These are phyloP conservation scores for Boletales sp. DNA, from an alignment of 768 basidiomycete genomes.

Conservation along the genomic window DNA sequence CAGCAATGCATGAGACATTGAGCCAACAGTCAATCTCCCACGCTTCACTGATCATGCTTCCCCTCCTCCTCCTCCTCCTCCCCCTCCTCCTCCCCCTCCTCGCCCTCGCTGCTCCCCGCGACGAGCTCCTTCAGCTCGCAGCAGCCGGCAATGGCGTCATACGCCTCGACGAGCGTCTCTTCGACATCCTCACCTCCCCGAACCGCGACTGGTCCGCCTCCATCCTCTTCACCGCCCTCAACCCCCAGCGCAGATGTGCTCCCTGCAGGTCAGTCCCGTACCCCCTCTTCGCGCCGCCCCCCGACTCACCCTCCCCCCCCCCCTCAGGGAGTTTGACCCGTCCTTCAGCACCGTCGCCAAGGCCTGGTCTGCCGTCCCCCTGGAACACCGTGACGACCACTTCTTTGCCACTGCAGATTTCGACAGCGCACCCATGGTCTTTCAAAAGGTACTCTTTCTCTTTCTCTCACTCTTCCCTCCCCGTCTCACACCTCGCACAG, in stretches of 20 bases:
- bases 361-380: slow-evolving; percentile 68
- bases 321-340: slow-evolving; percentile 76
- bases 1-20: slow-evolving; percentile 77
- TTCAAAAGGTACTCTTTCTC: slow-evolving; percentile 62
- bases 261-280: slow-evolving; percentile 78
- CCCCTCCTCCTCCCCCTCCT: slow-evolving; percentile 31
- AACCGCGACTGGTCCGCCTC: slow-evolving; percentile 85
- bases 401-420: slow-evolving; percentile 95
- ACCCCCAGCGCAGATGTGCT: slow-evolving; percentile 73
- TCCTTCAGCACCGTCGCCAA: slow-evolving; percentile 77
- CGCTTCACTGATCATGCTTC: slow-evolving; percentile 14
- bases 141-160: slow-evolving; percentile 74
- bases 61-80: slow-evolving; percentile 30
- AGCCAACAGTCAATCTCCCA: slow-evolving; percentile 12
- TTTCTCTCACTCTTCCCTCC: neutral
- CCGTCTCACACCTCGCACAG: slow-evolving; percentile 35
- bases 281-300: too few relatives aligned
- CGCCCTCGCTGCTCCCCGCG: slow-evolving; percentile 32
- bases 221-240: slow-evolving; percentile 86
- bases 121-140: slow-evolving; percentile 68
- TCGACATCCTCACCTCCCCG: slow-evolving; percentile 71
- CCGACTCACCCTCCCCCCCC: neutral
- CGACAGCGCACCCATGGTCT: slow-evolving; percentile 67
- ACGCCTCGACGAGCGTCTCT: slow-evolving; percentile 69
- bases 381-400: slow-evolving; percentile 67